A percentile compares a stretch with the other conserved stretches of the same genome.
Conservation (phyloP, 2,329 filamentous ascomycete species). For the Triangularia setosa region DNA sequence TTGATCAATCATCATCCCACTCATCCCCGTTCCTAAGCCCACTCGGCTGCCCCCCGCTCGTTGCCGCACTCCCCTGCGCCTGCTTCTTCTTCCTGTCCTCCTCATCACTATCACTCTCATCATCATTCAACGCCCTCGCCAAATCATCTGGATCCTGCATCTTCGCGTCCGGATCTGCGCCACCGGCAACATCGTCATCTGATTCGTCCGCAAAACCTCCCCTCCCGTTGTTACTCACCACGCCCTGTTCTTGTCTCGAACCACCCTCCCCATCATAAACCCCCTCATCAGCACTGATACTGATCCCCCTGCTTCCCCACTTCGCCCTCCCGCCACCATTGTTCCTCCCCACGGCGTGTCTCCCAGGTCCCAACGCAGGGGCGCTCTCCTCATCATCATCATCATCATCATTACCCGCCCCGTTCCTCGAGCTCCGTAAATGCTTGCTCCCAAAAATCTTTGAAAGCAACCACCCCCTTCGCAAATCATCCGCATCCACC, state of each 20-base stretch:
- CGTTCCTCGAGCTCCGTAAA: conserved; percentile 40
- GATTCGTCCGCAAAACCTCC: neutral
- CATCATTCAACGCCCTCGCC: conserved; percentile 55
- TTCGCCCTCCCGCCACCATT: conserved; percentile 42
- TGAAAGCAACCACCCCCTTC: conserved; percentile 77
- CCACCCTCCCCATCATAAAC: conserved; percentile 41
- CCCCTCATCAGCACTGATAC: conserved; percentile 61
- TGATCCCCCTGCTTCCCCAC: conserved; percentile 63
- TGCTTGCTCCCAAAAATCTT: conserved; percentile 67
- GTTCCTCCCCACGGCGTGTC: conserved; percentile 18
- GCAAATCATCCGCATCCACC: conserved; percentile 84
- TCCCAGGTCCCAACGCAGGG: conserved; percentile 40
- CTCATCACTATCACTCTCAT: conserved; percentile 40
- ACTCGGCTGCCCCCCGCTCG: conserved; percentile 30
- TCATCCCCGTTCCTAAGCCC: conserved; percentile 46
- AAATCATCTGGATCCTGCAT: conserved; percentile 66
- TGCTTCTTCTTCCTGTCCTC: conserved; percentile 5
- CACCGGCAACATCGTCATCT: conserved; percentile 36
- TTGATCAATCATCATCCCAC: conserved; percentile 34
- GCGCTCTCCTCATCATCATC: conserved; percentile 59
- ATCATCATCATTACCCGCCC: conserved; percentile 34
- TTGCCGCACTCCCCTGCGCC: conserved; percentile 20
- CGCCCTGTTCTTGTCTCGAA: conserved; percentile 39
- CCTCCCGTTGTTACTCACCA: neutral
- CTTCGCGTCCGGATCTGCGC: conserved; percentile 57